These are phyloP conservation scores for Podaxis carcinomalis DNA, from an alignment of 768 basidiomycete species.

Conservation along the genomic window DNA sequence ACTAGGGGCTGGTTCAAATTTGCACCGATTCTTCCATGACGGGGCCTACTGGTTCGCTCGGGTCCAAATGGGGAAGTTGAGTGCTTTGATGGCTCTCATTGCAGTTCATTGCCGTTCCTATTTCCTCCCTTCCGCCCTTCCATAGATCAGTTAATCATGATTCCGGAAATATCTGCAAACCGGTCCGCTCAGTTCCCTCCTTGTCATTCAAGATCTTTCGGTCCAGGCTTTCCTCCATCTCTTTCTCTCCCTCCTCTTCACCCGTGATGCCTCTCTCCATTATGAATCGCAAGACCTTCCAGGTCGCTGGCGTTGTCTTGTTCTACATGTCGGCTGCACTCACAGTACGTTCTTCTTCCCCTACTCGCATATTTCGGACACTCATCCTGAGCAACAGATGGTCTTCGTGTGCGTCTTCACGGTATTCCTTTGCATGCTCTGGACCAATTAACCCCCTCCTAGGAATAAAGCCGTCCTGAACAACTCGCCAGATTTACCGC, in stretches of 20 bases:
- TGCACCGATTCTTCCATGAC: too few relatives aligned
- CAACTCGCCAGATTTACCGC: slow-evolving; percentile 58
- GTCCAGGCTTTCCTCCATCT: not conserved
- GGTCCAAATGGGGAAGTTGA: slow-evolving; percentile 8
- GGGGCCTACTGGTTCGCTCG: not conserved
- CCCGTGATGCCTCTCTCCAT: slow-evolving; percentile 24
- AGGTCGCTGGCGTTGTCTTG: slow-evolving; percentile 66
- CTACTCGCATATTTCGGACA: slow-evolving; percentile 2
- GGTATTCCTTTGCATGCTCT: slow-evolving; percentile 17
- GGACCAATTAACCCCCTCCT: slow-evolving; percentile 12
- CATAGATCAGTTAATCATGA: not conserved
- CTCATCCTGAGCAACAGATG: slow-evolving; percentile 30
- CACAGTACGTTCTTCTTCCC: slow-evolving; percentile 44
- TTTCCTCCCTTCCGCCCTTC: not conserved
- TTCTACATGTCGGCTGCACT: slow-evolving; percentile 80
- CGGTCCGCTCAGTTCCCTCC: not conserved
- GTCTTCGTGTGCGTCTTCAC: slow-evolving; percentile 35
- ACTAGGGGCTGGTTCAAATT: too few relatives aligned
- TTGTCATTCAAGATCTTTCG: not conserved
- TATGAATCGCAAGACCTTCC: slow-evolving; percentile 32
- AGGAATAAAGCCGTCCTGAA: slow-evolving; percentile 79
- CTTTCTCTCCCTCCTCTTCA: slow-evolving; percentile 1
- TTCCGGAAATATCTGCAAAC: slow-evolving; percentile 5
- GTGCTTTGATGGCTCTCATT: not conserved
- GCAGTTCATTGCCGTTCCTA: not conserved